phyloP scores from a whole-genome alignment of 2,329 filamentous ascomycete species.

The Phialophora chinensis region DNA sequence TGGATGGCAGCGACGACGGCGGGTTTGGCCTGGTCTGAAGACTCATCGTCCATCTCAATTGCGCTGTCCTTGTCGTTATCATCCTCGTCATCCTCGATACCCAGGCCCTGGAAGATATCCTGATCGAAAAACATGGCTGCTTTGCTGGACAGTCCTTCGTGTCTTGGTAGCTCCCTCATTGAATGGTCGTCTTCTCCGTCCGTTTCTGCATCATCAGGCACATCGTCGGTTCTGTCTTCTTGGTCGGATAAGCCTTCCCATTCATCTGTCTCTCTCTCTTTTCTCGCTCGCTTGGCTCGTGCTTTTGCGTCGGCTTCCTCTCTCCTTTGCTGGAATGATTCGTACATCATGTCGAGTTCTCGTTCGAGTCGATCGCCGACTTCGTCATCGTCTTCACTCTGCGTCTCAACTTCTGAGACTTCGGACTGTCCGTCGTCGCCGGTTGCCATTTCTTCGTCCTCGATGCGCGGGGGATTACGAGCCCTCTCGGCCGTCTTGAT shows the following conservation, averaged over 20 bases:
- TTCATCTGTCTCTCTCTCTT: slow-evolving; percentile 81
- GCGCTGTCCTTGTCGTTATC: slow-evolving; percentile 46
- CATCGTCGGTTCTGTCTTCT: slow-evolving; percentile 65
- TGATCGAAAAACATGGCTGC: slow-evolving; percentile 92
- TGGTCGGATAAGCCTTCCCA: slow-evolving; percentile 86
- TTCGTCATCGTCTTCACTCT: slow-evolving; percentile 70
- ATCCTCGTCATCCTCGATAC: slow-evolving; percentile 63
- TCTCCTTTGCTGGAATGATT: slow-evolving; percentile 79
- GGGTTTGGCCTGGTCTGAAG: slow-evolving; percentile 28
- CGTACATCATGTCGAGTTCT: slow-evolving; percentile 87
- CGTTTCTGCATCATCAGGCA: slow-evolving; percentile 41
- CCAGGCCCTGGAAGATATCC: slow-evolving; percentile 88
- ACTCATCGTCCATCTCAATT: slow-evolving; percentile 46
- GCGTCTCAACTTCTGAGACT: slow-evolving; percentile 69
- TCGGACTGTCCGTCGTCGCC: slow-evolving; percentile 56
- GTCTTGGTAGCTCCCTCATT: slow-evolving; percentile 36
- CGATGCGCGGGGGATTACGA: slow-evolving; percentile 70
- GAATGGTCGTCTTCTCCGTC: slow-evolving; percentile 45
- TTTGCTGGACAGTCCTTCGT: slow-evolving; percentile 74
- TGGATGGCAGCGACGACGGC: neutral
- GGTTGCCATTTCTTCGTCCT: slow-evolving; percentile 78
- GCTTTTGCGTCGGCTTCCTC: slow-evolving; percentile 83
- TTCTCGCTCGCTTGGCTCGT: slow-evolving; percentile 84
- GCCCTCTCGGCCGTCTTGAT: slow-evolving; percentile 81
- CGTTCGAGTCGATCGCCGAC: slow-evolving; percentile 82